phyloP scores from a whole-genome alignment of 2,329 filamentous ascomycete genomes.

The Calonectria pseudoreteaudii region DNA sequence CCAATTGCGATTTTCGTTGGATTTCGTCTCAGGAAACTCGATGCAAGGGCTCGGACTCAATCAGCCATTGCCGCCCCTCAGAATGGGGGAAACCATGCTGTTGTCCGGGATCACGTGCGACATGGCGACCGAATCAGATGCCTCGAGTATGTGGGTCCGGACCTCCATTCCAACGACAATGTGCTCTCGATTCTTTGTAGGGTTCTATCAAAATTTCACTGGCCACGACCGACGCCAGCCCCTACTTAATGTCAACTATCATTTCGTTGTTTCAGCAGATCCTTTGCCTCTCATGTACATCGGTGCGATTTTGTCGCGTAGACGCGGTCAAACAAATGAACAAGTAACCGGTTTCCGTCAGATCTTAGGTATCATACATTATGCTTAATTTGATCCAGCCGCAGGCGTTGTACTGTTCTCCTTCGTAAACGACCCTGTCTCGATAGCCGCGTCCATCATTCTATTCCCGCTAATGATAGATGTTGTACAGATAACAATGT shows the following conservation, averaged over 20 bases:
- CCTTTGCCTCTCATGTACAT: neutral
- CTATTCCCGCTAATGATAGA: slow-evolving; percentile 89
- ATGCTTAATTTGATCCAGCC: slow-evolving; percentile 29
- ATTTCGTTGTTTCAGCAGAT: neutral
- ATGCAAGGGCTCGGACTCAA: slow-evolving; percentile 38
- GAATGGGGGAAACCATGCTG: slow-evolving; percentile 39
- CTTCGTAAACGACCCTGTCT: slow-evolving; percentile 73
- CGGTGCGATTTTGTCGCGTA: slow-evolving; percentile 16
- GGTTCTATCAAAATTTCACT: slow-evolving; percentile 11
- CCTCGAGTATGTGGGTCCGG: slow-evolving; percentile 32
- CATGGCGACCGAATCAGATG: slow-evolving; percentile 37
- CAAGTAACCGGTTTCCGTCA: slow-evolving; percentile 20
- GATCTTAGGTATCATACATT: slow-evolving; percentile 31
- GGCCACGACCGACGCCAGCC: neutral
- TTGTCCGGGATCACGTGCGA: slow-evolving; percentile 40
- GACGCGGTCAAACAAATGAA: slow-evolving; percentile 19
- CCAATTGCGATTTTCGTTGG: slow-evolving; percentile 35
- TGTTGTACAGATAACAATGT: slow-evolving; percentile 93
- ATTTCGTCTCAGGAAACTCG: slow-evolving; percentile 20
- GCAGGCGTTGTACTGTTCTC: slow-evolving; percentile 43
- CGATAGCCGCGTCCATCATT: slow-evolving; percentile 88
- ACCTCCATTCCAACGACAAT: slow-evolving; percentile 23
- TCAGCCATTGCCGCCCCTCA: slow-evolving; percentile 46
- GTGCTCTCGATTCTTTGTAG: neutral
- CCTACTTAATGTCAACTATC: neutral